Base-by-base conservation (phyloP, 805 yeast species). In the Grigorovia transvaalensis region DNA sequence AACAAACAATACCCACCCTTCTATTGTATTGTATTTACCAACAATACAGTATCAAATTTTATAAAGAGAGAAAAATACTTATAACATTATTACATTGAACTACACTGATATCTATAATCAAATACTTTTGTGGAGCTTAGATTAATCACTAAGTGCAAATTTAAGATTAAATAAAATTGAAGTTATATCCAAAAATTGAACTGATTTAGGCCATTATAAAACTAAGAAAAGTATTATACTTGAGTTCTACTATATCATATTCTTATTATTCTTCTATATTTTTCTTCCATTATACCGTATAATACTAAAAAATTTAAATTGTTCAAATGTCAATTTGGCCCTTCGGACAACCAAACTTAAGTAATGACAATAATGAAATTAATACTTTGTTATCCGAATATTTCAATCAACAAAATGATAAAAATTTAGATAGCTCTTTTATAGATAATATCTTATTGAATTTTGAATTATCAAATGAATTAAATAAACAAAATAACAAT, bases 321-420 rank as follows among this genome's bases (percentile, higher is more conserved):
- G 12, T 23, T 23, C 17, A 17, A 17, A 20, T 42, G 76, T 71
- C 77, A 18, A 68, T 69, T 56, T 73, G 77, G 77, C 75, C 75
- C 19, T 72, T 72, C 60, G 74, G 73, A 61, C 72, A 69, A 58
- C 66, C 63, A 54, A 56, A 17, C 18, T 19, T 13, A n/a, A 38
- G 15, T 38, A 38, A 38, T 38, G 17, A 15, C 8, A 38, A 38
- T 38, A 38, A 38, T 38, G 42, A 38, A 38, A 38, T 38, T 38
- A 38, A 38, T 15, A 38, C 12, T 38, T 15, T 38, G 8, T 38
- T 38, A 38, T 2, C n/a, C 8, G 42, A 38, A 38, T 38, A 38
- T 38, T 38, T 38, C 9, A 17, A 47, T 17, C 19, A 9, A 5
- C 23, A 17, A 29, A 44, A 44, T 38, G 23, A 47, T 4, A 45